A percentile compares a stretch with the other conserved stretches of the same genome.
Conservation (phyloP, 2,329 filamentous ascomycete species). For the Alternaria arbusti region DNA sequence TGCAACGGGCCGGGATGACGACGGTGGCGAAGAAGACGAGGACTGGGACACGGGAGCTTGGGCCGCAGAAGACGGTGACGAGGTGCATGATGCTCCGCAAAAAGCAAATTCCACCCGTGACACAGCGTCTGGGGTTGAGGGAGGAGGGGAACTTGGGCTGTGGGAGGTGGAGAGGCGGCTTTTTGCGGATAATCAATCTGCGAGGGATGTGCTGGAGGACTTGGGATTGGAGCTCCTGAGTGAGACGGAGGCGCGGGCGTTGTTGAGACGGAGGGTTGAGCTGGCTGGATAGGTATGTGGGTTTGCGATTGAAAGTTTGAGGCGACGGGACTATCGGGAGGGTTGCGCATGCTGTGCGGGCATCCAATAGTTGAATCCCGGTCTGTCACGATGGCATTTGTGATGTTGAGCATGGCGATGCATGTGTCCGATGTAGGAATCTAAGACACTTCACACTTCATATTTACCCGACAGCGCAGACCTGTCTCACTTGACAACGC, state of each 20-base stretch:
- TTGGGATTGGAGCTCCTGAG: constrained; percentile 67
- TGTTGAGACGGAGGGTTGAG: constrained; percentile 72
- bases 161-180: constrained; percentile 57
- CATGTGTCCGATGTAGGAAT: background rate
- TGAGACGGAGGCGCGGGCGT: constrained; percentile 69
- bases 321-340: background rate
- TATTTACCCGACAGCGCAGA: background rate
- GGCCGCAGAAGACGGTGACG: constrained; percentile 43
- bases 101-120: constrained; percentile 20
- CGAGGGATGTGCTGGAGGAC: constrained; percentile 63
- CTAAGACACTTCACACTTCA: background rate
- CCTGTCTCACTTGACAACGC: background rate
- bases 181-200: constrained; percentile 56
- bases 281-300: constrained; percentile 36
- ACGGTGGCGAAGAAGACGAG: constrained; percentile 20
- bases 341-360: constrained; percentile 14
- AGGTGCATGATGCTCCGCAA: constrained; percentile 14
- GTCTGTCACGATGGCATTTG: background rate
- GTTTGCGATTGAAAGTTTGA: background rate
- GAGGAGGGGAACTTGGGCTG: constrained; percentile 32
- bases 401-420: background rate
- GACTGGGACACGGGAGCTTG: constrained; percentile 39
- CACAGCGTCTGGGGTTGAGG: constrained; percentile 12
- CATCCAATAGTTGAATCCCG: background rate
- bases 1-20: constrained; percentile 5